Base-by-base conservation (phyloP, 257 asterid genomes). In the Parsonsia alboflavescens region DNA sequence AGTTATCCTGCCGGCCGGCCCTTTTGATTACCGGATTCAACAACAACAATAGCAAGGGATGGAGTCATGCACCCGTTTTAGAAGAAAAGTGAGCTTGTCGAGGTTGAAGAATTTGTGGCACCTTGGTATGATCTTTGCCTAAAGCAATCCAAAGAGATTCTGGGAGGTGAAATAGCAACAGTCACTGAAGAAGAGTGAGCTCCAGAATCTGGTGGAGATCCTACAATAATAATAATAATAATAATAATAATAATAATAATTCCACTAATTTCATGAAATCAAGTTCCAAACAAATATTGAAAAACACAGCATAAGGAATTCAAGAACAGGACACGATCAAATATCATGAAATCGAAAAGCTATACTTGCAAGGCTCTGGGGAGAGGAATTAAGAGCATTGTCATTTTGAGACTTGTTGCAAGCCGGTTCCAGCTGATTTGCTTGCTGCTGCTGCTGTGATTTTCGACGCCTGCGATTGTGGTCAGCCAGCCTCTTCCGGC, bases 401-500 rank as follows among this genome's bases (percentile, higher is more conserved):
- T 85, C 88, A 41, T 69, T 59, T 67, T 72, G 89, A 66, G 90
- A 77, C 77, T 86, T 85, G 86, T 50, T 83, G 50, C 50, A 33
- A 69, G 46, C 12, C 58, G 62, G 78, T 21, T 94, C 91, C 65
- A 82, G 95, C 65, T 83, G 95, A 63, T 63, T 86, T 16, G 90
- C 68, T 63, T 89, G 92, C 57, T 88, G 91, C 59, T 84, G 89
- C 45, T 41, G 94, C 58, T 89, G 91, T 2, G 94, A 85, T 82
- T 95, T 95, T 36, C 99, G 84, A 70, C 99, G 78, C 36, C 99
- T 62, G 61, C 97, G 89, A 86, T 95, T 95, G 67, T 95, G 99
- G 80, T 95, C 99, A 36, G 99, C 99, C 9, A 95, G 88, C 74
- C 99, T 80, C 64, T 89, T 92, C 57, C 99, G 91, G 96, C 99